phyloP scores from a whole-genome alignment of 2,329 filamentous ascomycete genomes.

The Thielaviopsis populi region DNA sequence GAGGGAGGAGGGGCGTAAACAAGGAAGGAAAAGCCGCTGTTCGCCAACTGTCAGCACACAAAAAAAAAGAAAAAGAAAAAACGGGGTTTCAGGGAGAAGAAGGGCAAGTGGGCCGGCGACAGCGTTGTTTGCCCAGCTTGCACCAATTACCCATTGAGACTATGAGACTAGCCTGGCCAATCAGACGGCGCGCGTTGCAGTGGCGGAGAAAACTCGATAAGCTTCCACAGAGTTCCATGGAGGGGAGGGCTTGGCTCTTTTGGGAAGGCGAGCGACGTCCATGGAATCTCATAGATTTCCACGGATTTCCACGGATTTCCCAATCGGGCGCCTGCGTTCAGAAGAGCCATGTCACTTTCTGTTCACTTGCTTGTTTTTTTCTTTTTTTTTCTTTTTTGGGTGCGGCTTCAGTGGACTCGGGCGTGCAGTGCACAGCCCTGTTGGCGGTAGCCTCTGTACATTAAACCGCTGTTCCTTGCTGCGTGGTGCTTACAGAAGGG shows the following conservation, averaged over 20 bases:
- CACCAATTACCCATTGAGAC: too few species aligned
- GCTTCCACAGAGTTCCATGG: neutral
- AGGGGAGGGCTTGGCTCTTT: constrained; percentile 2
- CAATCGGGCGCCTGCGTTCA: neutral
- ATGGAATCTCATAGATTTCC: constrained; percentile 5
- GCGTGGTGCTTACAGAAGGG: neutral
- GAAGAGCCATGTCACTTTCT: too few species aligned
- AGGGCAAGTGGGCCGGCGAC: neutral
- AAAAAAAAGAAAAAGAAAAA: neutral
- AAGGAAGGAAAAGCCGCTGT: too few species aligned
- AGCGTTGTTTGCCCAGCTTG: neutral
- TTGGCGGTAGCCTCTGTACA: neutral
- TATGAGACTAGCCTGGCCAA: neutral
- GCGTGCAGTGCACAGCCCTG: too few species aligned
- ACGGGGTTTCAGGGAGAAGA: neutral
- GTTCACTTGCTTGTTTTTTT: neutral
- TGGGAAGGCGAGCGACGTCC: neutral
- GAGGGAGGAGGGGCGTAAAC: too few species aligned
- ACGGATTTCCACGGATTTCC: neutral
- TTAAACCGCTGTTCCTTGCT: too few species aligned
- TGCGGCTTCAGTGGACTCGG: neutral
- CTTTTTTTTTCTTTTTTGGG: neutral
- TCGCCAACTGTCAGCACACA: neutral
- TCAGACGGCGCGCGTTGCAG: neutral
- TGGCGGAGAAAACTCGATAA: neutral